Conservation (phyloP, 164 flowering plant genomes). For the Chimonanthus praecox region DNA sequence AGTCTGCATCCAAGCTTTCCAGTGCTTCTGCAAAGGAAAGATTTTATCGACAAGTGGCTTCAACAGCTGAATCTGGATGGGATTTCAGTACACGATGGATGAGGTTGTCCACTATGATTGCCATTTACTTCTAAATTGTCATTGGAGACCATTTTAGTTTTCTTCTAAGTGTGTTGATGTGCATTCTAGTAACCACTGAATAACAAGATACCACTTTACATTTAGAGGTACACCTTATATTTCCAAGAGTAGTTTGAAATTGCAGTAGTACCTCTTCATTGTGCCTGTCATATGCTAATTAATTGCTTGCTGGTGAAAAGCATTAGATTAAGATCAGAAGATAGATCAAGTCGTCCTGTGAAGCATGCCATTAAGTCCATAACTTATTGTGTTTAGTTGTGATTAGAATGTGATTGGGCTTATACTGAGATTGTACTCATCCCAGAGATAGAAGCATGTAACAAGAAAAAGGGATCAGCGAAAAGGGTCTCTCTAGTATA, state of each 20-base stretch:
- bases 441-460: background rate
- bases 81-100: constrained; percentile 99
- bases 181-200: background rate
- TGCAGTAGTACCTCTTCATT: background rate
- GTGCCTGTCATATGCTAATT: background rate
- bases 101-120: constrained; percentile 41
- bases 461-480: background rate
- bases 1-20: constrained; percentile 53
- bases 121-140: background rate
- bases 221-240: background rate
- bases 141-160: background rate
- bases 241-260: too few species aligned
- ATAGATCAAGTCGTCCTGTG: background rate
- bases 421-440: background rate
- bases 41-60: constrained; percentile 73
- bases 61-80: constrained; percentile 96
- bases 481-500: background rate
- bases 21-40: constrained; percentile 39
- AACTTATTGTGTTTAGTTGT: background rate
- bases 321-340: background rate
- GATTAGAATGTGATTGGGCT: background rate
- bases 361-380: background rate
- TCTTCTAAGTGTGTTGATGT: too few species aligned
- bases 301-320: background rate
- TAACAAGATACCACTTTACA: background rate